Conservation (phyloP, 1,284 basidiomycete genomes). For the Trametes hirsuta region DNA sequence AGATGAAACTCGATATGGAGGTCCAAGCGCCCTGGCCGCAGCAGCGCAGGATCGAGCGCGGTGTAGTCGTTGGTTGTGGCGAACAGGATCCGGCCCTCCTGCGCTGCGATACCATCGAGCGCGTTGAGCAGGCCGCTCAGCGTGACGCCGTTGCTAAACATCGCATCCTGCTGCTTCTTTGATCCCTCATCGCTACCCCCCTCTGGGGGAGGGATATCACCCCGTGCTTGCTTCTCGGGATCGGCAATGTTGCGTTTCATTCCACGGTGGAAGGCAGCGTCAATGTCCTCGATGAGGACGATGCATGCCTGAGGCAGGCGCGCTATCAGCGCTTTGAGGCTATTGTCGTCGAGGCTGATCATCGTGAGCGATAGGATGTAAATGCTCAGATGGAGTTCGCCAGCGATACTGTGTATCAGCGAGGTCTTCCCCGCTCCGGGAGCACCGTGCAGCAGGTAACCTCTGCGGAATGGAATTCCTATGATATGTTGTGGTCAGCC, state of each 20-base stretch:
- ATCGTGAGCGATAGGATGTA: conserved; percentile 75
- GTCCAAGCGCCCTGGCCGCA: conserved; percentile 78
- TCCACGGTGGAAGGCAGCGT: conserved; percentile 68
- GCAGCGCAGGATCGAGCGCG: conserved; percentile 71
- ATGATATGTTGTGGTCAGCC: neutral
- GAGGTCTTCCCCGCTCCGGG: conserved; percentile 81
- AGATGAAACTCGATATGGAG: conserved; percentile 75
- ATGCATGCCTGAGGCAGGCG: conserved; percentile 70
- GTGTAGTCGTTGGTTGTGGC: conserved; percentile 77
- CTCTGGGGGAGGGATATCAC: neutral
- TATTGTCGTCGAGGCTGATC: conserved; percentile 65
- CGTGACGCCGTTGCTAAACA: conserved; percentile 48
- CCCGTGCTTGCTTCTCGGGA: conserved; percentile 12
- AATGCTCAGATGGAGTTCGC: conserved; percentile 73
- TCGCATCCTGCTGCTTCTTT: conserved; percentile 9
- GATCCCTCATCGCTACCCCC: neutral
- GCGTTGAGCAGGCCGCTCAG: conserved; percentile 78
- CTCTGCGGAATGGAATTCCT: conserved; percentile 70
- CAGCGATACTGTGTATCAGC: conserved; percentile 74
- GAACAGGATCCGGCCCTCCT: conserved; percentile 76
- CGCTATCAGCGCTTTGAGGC: conserved; percentile 61
- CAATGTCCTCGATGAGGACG: conserved; percentile 82
- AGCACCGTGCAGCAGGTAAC: conserved; percentile 73
- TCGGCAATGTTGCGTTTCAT: conserved; percentile 48
- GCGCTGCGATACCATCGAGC: conserved; percentile 75